Percentiles rank a stretch among this genome's conserved stretches.
phyloP scores from a whole-genome alignment of 371 early-diverging fungal genomes.

The Saksenaea oblongispora region DNA sequence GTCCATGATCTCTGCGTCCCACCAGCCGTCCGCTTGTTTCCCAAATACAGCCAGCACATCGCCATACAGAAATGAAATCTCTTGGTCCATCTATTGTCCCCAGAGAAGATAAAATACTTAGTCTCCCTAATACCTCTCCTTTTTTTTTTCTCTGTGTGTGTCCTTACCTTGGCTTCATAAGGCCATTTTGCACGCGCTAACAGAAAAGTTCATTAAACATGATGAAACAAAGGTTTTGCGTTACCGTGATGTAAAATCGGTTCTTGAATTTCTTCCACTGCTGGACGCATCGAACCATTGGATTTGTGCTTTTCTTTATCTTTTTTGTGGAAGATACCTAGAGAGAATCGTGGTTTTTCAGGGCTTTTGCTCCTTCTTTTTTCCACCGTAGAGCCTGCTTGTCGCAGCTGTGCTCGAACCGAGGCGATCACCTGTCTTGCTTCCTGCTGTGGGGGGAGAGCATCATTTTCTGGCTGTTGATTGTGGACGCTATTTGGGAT shows the following conservation, averaged over 20 bases:
- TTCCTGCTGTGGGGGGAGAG: conserved; percentile 3
- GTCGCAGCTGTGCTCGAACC: conserved; percentile 13
- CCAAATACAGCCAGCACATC: conserved; percentile 40
- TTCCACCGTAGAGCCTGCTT: neutral
- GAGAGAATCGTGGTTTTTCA: conserved; percentile 16
- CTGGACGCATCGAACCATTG: neutral
- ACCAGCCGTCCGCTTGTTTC: conserved; percentile 55
- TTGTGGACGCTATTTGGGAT: neutral
- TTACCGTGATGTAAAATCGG: conserved; percentile 19
- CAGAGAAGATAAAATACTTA: neutral
- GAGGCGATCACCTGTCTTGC: conserved; percentile 4
- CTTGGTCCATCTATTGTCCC: neutral
- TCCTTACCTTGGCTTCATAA: conserved; percentile 31
- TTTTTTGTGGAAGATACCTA: conserved; percentile 22
- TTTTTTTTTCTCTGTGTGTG: too few species aligned
- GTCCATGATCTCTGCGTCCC: conserved; percentile 43
- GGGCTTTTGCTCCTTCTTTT: conserved; percentile 7
- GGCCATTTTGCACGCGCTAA: conserved; percentile 26
- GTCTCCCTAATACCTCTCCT: conserved; percentile 2
- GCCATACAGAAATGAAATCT: conserved; percentile 32
- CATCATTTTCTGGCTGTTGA: neutral
- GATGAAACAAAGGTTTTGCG: neutral
- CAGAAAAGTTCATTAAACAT: too few species aligned
- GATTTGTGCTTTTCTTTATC: conserved; percentile 24
- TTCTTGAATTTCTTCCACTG: neutral